Conservation (phyloP, 306 rosid genomes). For the Fragaria vesca region DNA sequence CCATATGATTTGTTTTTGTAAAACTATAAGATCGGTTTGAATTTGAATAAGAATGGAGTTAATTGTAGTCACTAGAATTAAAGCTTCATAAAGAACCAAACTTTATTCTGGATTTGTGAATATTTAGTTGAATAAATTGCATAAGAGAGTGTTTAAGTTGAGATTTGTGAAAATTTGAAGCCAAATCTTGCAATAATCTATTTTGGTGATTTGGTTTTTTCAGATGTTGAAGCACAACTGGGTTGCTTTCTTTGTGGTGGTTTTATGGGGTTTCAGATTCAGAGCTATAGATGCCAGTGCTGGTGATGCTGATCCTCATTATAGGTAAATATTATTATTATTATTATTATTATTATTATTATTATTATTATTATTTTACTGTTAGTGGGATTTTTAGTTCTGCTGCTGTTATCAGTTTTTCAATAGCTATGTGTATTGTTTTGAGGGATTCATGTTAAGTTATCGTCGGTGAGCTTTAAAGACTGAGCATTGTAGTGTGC, state of each 20-base stretch:
- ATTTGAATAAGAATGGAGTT: background rate
- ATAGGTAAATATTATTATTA: slow-evolving; percentile 36
- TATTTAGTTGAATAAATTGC: background rate
- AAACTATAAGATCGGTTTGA: background rate
- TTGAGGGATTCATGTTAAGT: background rate
- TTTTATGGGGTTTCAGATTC: slow-evolving; percentile 41
- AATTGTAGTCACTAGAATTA: background rate
- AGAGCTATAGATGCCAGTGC: slow-evolving; percentile 60
- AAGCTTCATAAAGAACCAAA: background rate
- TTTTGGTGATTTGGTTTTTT: background rate
- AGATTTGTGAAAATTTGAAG: background rate
- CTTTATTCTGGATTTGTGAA: background rate
- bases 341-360: no score
- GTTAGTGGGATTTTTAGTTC: background rate
- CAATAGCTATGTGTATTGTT: background rate
- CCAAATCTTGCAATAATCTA: background rate
- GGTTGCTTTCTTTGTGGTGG: slow-evolving; percentile 48
- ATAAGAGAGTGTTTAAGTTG: background rate
- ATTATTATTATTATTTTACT: background rate
- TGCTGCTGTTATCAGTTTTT: background rate
- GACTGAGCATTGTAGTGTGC: background rate
- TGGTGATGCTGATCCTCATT: slow-evolving; percentile 76
- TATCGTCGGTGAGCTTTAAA: background rate
- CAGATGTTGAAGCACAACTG: slow-evolving; percentile 56
- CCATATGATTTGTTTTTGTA: background rate